phyloP scores from a whole-genome alignment of 371 early-diverging fungal species.

The Smittium culicis region DNA sequence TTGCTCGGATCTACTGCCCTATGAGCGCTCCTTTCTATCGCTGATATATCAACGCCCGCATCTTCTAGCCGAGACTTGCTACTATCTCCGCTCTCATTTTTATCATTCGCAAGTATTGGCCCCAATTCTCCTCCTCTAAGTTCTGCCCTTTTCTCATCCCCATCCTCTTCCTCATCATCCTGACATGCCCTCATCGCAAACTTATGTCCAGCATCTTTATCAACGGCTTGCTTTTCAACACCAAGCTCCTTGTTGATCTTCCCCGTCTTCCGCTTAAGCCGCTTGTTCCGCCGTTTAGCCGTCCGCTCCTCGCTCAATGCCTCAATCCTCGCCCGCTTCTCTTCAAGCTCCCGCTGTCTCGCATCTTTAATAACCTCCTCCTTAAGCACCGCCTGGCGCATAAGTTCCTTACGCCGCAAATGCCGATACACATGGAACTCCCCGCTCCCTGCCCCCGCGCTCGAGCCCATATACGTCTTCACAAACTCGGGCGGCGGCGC shows the following conservation, averaged over 20 bases:
- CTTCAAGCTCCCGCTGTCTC: not conserved
- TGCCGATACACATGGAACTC: slow-evolving; percentile 92
- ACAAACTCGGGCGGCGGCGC: slow-evolving; percentile 10
- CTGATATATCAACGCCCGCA: not conserved
- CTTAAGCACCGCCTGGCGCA: slow-evolving; percentile 62
- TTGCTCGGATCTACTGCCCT: not conserved
- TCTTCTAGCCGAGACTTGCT: no score
- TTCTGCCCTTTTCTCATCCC: not conserved
- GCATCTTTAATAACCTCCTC: slow-evolving; percentile 37
- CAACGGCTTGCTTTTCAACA: not conserved
- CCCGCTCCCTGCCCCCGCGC: slow-evolving; percentile 92
- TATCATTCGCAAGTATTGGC: no score
- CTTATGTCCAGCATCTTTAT: not conserved
- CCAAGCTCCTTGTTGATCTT: not conserved
- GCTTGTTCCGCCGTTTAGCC: slow-evolving; percentile 60
- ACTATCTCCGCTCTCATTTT: no score
- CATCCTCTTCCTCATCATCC: not conserved
- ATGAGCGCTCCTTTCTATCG: not conserved
- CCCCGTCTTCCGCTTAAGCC: slow-evolving; percentile 48
- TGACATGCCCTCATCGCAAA: not conserved
- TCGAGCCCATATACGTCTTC: slow-evolving; percentile 46
- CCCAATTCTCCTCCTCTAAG: no score
- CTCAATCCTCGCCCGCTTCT: slow-evolving; percentile 17
- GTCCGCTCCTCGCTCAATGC: slow-evolving; percentile 50
- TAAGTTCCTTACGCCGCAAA: slow-evolving; percentile 72